phyloP scores from a whole-genome alignment of 179 eudicot genomes.

The Vitellaria paradoxa region DNA sequence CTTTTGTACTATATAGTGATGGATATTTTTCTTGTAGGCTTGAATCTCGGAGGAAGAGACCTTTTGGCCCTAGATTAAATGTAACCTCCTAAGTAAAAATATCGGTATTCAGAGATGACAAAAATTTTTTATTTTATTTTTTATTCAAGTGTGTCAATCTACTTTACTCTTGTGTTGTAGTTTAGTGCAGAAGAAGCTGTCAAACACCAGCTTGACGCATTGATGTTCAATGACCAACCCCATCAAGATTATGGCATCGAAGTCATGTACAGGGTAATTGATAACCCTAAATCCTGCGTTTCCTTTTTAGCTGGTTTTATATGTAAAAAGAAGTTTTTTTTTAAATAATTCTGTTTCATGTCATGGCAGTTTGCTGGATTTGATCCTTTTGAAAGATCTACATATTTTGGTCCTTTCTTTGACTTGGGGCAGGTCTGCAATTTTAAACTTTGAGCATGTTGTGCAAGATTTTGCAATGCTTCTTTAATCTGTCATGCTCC shows the following conservation, averaged over 20 bases:
- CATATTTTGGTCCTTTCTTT: slow-evolving; percentile 91
- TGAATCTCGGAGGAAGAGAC: slow-evolving; percentile 80
- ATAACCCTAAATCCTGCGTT: background rate
- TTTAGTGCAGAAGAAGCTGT: slow-evolving; percentile 96
- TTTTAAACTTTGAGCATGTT: background rate
- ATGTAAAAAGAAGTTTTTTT: background rate
- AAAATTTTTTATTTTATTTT: background rate
- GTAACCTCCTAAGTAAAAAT: slow-evolving; percentile 29
- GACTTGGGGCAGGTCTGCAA: slow-evolving; percentile 88
- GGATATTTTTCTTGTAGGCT: slow-evolving; percentile 50
- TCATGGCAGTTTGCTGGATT: slow-evolving; percentile 86
- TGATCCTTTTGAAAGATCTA: slow-evolving; percentile 96
- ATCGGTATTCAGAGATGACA: background rate
- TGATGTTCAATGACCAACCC: slow-evolving; percentile 92
- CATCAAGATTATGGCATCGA: slow-evolving; percentile 86
- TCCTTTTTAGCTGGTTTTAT: background rate
- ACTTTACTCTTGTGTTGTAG: slow-evolving; percentile 40
- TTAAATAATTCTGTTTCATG: background rate
- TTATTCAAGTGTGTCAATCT: slow-evolving; percentile 2
- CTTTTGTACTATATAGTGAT: slow-evolving; percentile 10
- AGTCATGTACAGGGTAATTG: slow-evolving; percentile 89
- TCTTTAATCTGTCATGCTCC: background rate
- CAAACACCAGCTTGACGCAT: slow-evolving; percentile 80
- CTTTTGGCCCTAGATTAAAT: slow-evolving; percentile 80
- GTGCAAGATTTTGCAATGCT: background rate